A percentile compares a stretch with the other conserved stretches of the same genome.
phyloP scores from a whole-genome alignment of 2,329 filamentous ascomycete genomes.

The Penicillium sp. region DNA sequence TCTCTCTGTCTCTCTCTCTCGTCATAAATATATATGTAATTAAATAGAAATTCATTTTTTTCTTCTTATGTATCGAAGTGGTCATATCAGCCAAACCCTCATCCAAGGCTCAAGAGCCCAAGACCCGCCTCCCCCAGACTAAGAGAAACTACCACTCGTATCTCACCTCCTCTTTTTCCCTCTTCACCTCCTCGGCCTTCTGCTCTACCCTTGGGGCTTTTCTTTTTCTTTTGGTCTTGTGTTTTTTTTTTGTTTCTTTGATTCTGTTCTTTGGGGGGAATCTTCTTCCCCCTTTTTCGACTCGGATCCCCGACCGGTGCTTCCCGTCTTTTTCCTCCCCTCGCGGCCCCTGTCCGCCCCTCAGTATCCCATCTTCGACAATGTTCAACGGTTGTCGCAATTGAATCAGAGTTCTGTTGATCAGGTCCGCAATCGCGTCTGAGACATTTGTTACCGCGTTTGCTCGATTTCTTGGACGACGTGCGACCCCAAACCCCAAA shows the following conservation, averaged over 20 bases:
- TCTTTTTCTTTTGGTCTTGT: constrained; percentile 20
- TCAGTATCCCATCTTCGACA: constrained; percentile 23
- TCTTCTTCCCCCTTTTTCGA: constrained; percentile 15
- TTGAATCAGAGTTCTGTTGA: constrained; percentile 17
- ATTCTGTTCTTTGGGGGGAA: constrained; percentile 5
- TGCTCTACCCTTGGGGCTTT: constrained; percentile 2
- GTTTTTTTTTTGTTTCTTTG: constrained; percentile 18
- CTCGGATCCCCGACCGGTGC: constrained; percentile 15
- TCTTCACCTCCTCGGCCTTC: constrained; percentile 19
- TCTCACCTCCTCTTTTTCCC: constrained; percentile 23
- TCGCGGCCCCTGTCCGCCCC: constrained; percentile 32
- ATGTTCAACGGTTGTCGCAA: constrained; percentile 22
- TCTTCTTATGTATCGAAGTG: neutral
- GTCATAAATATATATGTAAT: neutral
- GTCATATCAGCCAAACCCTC: constrained; percentile 3
- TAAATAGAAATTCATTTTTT: neutral
- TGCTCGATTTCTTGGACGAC: constrained; percentile 25
- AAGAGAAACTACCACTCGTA: constrained; percentile 19
- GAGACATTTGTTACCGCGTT: constrained; percentile 27
- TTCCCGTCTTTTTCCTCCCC: constrained; percentile 24
- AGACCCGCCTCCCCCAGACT: constrained; percentile 26
- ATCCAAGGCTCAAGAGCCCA: constrained; percentile 5
- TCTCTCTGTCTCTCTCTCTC: neutral
- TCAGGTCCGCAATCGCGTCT: constrained; percentile 24
- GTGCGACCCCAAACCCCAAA: constrained; percentile 23